phyloP scores from a whole-genome alignment of 306 rosid genomes.

The Morella rubra region DNA sequence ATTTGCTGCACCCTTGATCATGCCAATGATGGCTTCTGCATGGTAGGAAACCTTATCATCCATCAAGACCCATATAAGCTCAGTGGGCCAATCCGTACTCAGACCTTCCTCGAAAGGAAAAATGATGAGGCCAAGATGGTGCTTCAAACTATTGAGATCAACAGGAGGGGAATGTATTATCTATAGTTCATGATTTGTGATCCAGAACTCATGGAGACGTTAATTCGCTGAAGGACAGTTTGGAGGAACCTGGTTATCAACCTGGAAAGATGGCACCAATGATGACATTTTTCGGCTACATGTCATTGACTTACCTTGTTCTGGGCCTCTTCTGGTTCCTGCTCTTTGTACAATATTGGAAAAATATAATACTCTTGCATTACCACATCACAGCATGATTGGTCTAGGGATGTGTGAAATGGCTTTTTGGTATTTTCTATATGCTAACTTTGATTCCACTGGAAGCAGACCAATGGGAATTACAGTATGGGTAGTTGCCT shows the following conservation, averaged over 20 bases:
- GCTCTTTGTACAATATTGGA: constrained; percentile 62
- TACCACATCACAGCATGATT: constrained; percentile 72
- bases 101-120: constrained; percentile 62
- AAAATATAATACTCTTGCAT: constrained; percentile 65
- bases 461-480: constrained; percentile 75
- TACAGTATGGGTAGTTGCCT: constrained; percentile 65
- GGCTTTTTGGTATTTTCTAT: constrained; percentile 80
- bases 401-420: constrained; percentile 83
- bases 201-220: constrained; percentile 62
- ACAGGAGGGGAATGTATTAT: constrained; percentile 71
- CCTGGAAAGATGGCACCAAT: constrained; percentile 72
- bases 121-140: constrained; percentile 59
- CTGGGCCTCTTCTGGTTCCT: constrained; percentile 73
- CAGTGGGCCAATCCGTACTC: constrained; percentile 56
- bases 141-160: constrained; percentile 48
- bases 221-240: constrained; percentile 62
- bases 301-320: constrained; percentile 67
- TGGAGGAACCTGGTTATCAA: constrained; percentile 78
- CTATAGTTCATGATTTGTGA: constrained; percentile 78
- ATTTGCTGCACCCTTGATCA: constrained; percentile 74
- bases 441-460: constrained; percentile 65
- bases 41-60: constrained; percentile 72
- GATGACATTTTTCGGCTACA: constrained; percentile 68
- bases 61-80: constrained; percentile 47
- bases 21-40: constrained; percentile 63